Conservation (phyloP, 2,329 filamentous ascomycete genomes). For the Fusarium longipes region DNA sequence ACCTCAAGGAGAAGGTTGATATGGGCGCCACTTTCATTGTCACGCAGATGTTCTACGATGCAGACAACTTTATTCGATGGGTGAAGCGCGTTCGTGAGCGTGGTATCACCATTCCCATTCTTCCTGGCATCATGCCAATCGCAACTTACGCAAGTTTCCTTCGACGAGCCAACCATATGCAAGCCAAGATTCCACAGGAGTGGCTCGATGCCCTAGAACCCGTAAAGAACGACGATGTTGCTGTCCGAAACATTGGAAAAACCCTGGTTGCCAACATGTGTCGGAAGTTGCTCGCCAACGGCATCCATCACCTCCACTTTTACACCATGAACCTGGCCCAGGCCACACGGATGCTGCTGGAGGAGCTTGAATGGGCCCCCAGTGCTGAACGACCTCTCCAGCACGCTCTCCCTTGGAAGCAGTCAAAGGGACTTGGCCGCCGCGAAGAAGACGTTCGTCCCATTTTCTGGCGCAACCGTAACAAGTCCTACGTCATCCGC, state of each 20-base stretch:
- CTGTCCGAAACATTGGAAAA: conserved; percentile 90
- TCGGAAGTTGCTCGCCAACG: conserved; percentile 81
- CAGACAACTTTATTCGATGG: conserved; percentile 93
- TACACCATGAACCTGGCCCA: conserved; percentile 99
- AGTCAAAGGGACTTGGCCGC: conserved; percentile 88
- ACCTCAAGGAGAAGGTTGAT: conserved; percentile 97
- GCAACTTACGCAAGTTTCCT: conserved; percentile 95
- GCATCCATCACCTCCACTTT: conserved; percentile 92
- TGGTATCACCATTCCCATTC: conserved; percentile 85
- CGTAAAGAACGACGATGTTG: conserved; percentile 95
- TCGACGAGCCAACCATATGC: conserved; percentile 89
- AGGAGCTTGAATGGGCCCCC: conserved; percentile 86
- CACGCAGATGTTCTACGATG: conserved; percentile 99
- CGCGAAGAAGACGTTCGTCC: conserved; percentile 95
- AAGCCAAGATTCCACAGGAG: conserved; percentile 81
- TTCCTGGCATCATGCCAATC: conserved; percentile 89
- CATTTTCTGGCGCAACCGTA: conserved; percentile 98
- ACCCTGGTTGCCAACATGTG: conserved; percentile 90
- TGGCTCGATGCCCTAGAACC: conserved; percentile 89
- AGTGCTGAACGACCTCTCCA: conserved; percentile 81
- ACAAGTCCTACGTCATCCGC: conserved; percentile 93
- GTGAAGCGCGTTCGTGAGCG: conserved; percentile 84
- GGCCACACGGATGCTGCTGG: conserved; percentile 91
- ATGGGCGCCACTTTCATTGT: conserved; percentile 93
- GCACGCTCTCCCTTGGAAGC: conserved; percentile 95